Conservation (phyloP, 352 stramenopile species). For the Thalassiosira pacifica region DNA sequence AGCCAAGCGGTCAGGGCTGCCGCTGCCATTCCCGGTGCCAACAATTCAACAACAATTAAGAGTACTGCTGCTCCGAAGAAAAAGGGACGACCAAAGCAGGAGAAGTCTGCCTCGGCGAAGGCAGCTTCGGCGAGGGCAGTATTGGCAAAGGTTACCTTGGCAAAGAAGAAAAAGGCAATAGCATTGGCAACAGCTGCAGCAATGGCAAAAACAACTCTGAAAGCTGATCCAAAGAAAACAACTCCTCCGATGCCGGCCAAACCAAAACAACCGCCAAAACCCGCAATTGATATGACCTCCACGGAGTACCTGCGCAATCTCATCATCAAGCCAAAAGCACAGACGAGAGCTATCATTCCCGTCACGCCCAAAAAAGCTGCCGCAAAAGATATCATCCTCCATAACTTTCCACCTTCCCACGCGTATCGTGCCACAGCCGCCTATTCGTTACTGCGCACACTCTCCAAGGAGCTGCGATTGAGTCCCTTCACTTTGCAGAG, state of each 20-base stretch:
- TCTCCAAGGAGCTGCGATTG: conserved; percentile 75
- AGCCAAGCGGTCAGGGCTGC: no score
- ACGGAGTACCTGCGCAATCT: conserved; percentile 17
- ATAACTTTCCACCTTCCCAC: conserved; percentile 63
- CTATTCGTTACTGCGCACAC: conserved; percentile 79
- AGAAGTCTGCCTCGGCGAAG: no score
- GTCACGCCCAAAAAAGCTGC: background rate
- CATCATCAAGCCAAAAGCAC: conserved; percentile 4
- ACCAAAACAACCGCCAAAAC: conserved; percentile 1
- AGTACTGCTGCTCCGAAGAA: no score
- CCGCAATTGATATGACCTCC: conserved; percentile 15
- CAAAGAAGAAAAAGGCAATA: no score
- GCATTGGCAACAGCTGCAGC: background rate
- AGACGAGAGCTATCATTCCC: background rate
- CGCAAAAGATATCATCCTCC: conserved; percentile 56
- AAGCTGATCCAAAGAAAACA: no score
- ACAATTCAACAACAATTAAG: no score
- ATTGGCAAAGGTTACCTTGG: no score
- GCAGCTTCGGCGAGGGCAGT: no score
- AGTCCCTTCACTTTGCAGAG: conserved; percentile 79
- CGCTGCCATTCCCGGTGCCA: no score
- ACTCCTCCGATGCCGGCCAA: no score
- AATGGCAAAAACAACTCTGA: no score
- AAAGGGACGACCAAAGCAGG: no score
- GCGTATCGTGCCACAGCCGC: conserved; percentile 71